Evolutionary conservation across 371 early-diverging fungal species (phyloP).

Genomic region (Rhizopus microsporus): DNA sequence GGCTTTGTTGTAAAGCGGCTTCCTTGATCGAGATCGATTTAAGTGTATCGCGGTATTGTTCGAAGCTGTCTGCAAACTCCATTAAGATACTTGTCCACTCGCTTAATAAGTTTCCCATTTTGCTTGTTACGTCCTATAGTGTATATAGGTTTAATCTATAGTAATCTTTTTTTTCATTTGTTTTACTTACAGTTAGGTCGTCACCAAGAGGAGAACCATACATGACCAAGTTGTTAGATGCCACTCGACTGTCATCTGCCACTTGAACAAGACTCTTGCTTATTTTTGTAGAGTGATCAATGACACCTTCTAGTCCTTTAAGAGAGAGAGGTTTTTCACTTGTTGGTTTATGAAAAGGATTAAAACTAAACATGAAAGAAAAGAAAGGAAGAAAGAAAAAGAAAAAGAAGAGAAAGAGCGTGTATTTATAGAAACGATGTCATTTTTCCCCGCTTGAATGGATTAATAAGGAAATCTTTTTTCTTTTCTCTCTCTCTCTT

Average conservation of each 20-base stretch:
- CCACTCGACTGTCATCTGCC: conserved; percentile 33
- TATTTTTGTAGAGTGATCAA: conserved; percentile 31
- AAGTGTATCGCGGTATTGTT: conserved; percentile 41
- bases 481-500: not conserved
- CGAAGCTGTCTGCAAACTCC: conserved; percentile 36
- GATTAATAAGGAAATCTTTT: not conserved
- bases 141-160: no score
- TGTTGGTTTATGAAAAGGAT: conserved; percentile 20
- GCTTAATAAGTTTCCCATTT: conserved; percentile 30
- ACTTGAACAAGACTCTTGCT: conserved; percentile 25
- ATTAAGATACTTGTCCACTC: conserved; percentile 34
- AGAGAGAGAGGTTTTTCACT: conserved; percentile 24
- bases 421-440: no score
- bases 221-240: conserved; percentile 35
- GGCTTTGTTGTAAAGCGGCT: conserved; percentile 18
- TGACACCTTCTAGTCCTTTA: conserved; percentile 26
- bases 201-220: conserved; percentile 43
- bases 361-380: conserved; percentile 14
- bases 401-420: not conserved
- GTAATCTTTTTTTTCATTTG: not conserved
- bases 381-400: conserved; percentile 3
- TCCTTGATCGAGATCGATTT: conserved; percentile 40
- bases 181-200: conserved; percentile 37
- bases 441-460: no score
- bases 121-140: conserved; percentile 38